A percentile compares a stretch with the other conserved stretches of the same genome.
Conservation (phyloP, 2,329 filamentous ascomycete genomes). For the Aspergillus pseudoterreus region DNA sequence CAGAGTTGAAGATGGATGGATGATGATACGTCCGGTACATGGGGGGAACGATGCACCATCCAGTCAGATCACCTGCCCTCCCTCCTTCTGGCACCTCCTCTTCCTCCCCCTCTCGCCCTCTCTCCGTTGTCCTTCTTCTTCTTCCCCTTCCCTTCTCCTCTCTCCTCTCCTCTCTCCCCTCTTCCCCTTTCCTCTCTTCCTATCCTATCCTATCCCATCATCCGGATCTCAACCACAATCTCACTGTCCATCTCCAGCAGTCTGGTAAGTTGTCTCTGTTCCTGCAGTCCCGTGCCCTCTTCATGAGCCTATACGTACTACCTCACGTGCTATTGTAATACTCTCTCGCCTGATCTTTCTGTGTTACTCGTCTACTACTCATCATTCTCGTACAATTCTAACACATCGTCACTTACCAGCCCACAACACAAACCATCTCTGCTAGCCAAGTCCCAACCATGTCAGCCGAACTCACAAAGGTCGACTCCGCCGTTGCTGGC, state of each 20-base stretch:
- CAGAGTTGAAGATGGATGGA: not conserved
- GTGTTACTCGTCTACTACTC: slow-evolving; percentile 1
- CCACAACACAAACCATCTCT: not conserved
- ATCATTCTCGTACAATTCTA: not conserved
- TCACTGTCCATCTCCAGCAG: not conserved
- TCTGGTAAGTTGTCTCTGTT: slow-evolving; percentile 11
- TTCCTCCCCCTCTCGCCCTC: slow-evolving; percentile 11
- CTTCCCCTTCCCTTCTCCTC: slow-evolving; percentile 6
- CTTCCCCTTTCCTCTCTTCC: slow-evolving; percentile 6
- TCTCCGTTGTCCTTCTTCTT: slow-evolving; percentile 8
- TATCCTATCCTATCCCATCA: slow-evolving; percentile 4
- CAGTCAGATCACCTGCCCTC: slow-evolving; percentile 30
- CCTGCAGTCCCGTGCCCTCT: slow-evolving; percentile 4
- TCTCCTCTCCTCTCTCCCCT: slow-evolving; percentile 6
- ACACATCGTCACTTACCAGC: slow-evolving; percentile 1
- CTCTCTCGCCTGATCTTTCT: not conserved
- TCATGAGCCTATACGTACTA: not conserved
- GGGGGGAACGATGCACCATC: slow-evolving; percentile 4
- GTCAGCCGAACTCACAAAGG: slow-evolving; percentile 70
- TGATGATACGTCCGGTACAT: not conserved
- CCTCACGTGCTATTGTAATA: not conserved
- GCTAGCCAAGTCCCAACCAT: slow-evolving; percentile 35
- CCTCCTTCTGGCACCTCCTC: slow-evolving; percentile 7
- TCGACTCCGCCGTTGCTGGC: slow-evolving; percentile 88
- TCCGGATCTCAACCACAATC: slow-evolving; percentile 2